phyloP scores from a whole-genome alignment of 495 filamentous ascomycete genomes.

The Gamarada debralockiae region DNA sequence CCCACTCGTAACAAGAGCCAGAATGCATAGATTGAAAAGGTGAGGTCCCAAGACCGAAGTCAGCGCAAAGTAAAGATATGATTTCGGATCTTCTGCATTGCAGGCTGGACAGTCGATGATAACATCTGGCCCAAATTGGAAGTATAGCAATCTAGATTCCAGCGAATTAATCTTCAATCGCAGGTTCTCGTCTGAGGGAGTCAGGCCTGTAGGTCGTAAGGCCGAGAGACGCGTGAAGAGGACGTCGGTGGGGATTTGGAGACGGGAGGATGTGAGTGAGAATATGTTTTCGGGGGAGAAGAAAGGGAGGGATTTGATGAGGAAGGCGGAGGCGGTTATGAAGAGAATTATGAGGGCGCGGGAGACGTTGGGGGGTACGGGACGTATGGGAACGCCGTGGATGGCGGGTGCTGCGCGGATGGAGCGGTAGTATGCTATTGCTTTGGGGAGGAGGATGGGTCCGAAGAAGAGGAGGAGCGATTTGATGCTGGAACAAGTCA shows the following conservation, averaged over 20 bases:
- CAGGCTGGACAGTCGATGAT: constrained; percentile 79
- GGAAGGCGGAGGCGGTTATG: constrained; percentile 48
- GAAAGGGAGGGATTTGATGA: constrained; percentile 60
- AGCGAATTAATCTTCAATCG: constrained; percentile 62
- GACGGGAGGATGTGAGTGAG: constrained; percentile 66
- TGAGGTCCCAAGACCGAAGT: constrained; percentile 73
- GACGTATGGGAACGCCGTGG: constrained; percentile 53
- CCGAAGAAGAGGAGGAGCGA: constrained; percentile 81
- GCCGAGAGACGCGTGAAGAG: constrained; percentile 75
- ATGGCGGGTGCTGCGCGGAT: constrained; percentile 41
- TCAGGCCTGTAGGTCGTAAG: constrained; percentile 52
- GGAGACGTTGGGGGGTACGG: constrained; percentile 47
- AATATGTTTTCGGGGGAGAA: constrained; percentile 83
- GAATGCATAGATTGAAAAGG: constrained; percentile 64
- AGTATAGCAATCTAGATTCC: constrained; percentile 74
- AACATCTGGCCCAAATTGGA: constrained; percentile 72
- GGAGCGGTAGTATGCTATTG: constrained; percentile 66
- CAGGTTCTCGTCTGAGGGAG: constrained; percentile 57
- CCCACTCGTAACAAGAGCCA: constrained; percentile 61
- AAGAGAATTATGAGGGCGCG: constrained; percentile 61
- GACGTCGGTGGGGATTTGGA: constrained; percentile 80
- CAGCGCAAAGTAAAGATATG: constrained; percentile 77
- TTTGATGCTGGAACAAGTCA: constrained; percentile 52
- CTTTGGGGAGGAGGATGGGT: constrained; percentile 74
- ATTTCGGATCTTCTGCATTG: constrained; percentile 62